Conservation (phyloP, 805 yeast genomes). For the Jamesozyma jinghongensis region DNA sequence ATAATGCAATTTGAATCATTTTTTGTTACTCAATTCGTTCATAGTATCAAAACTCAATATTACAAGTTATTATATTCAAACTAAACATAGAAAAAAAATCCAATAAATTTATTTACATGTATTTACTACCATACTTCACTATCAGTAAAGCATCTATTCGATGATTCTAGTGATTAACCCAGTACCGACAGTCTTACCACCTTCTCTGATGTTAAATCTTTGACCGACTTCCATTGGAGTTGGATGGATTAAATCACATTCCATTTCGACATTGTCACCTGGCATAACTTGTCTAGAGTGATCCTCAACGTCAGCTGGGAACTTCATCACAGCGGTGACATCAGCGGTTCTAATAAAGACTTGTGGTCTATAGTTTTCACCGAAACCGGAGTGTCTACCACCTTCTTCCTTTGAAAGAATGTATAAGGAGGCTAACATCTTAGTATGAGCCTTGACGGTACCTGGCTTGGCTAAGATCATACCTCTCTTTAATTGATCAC, state of each 20-base stretch:
- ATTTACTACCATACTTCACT: neutral
- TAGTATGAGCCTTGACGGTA: conserved; percentile 83
- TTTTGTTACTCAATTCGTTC: too few relatives aligned
- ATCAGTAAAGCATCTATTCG: conserved; percentile 35
- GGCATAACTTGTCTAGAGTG: conserved; percentile 89
- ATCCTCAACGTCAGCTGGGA: conserved; percentile 79
- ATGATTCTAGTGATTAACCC: conserved; percentile 92
- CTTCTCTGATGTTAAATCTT: conserved; percentile 99
- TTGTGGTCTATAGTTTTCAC: conserved; percentile 97
- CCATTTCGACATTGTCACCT: conserved; percentile 98
- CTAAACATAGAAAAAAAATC: too few relatives aligned
- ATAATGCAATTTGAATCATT: too few relatives aligned
- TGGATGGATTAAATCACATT: conserved; percentile 79
- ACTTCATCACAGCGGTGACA: conserved; percentile 80
- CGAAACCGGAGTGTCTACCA: conserved; percentile 98
- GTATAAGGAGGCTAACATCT: conserved; percentile 88
- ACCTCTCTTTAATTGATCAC: conserved; percentile 95
- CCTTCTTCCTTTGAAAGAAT: conserved; percentile 95
- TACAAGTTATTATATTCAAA: too few relatives aligned
- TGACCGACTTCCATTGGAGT: conserved; percentile 93
- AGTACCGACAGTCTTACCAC: conserved; percentile 98
- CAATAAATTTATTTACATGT: neutral
- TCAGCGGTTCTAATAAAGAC: conserved; percentile 94
- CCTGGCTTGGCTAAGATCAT: conserved; percentile 95
- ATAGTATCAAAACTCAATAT: too few relatives aligned